These are phyloP conservation scores for Epichloe aotearoae DNA, from an alignment of 2,329 filamentous ascomycete genomes.

Conservation along the genomic window DNA sequence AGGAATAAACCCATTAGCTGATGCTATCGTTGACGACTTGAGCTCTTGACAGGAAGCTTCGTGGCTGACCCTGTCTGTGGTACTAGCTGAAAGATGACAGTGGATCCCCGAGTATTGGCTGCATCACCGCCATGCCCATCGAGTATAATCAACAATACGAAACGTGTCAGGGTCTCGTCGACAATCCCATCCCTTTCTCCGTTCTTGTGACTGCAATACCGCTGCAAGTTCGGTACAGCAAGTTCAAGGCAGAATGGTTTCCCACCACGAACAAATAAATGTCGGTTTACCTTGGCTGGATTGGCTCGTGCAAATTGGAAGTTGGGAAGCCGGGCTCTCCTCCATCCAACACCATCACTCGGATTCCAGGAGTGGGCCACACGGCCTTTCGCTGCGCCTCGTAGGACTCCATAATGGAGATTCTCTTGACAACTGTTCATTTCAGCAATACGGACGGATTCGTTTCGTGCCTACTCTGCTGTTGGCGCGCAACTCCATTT, in stretches of 20 bases:
- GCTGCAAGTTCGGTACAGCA: neutral
- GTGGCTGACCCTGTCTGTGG: neutral
- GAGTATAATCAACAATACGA: neutral
- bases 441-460: neutral
- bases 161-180: too few species aligned
- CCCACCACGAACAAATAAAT: neutral
- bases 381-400: too few species aligned
- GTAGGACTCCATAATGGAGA: too few species aligned
- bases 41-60: neutral
- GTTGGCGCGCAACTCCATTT: neutral
- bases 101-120: neutral
- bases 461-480: neutral
- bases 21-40: neutral
- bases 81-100: neutral
- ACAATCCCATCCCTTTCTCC: neutral
- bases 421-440: neutral
- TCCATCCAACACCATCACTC: too few species aligned
- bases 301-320: neutral
- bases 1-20: neutral
- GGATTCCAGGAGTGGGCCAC: too few species aligned
- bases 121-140: neutral
- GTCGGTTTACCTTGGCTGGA: neutral
- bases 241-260: neutral
- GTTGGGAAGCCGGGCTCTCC: neutral
- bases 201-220: constrained; percentile 2